Conservation (phyloP, 2,329 filamentous ascomycete species). For the Penicillium sp. region DNA sequence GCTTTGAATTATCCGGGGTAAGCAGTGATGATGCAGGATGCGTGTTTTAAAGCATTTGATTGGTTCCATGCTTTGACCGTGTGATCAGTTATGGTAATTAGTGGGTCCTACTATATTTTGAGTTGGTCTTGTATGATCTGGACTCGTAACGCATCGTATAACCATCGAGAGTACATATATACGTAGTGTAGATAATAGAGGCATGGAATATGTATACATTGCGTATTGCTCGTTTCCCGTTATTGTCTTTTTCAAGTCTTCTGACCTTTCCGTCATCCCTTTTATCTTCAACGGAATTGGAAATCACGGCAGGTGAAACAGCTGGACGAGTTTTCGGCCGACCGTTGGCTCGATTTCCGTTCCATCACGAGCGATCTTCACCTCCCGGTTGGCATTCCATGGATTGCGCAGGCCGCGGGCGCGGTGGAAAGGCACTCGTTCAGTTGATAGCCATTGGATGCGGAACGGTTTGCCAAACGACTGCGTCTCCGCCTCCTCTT, state of each 20-base stretch:
- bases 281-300: no score
- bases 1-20: conserved; percentile 21
- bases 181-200: background rate
- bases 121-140: no score
- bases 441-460: conserved; percentile 83
- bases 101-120: background rate
- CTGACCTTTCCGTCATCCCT: background rate
- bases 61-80: background rate
- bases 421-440: conserved; percentile 78
- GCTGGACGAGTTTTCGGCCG: conserved; percentile 68
- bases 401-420: conserved; percentile 84
- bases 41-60: background rate
- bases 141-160: no score
- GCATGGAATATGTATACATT: conserved; percentile 12
- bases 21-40: background rate
- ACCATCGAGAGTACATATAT: no score
- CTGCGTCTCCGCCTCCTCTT: conserved; percentile 51
- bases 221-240: conserved; percentile 26
- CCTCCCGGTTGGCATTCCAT: conserved; percentile 91
- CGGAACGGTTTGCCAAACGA: conserved; percentile 88
- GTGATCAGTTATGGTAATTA: background rate
- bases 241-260: background rate
- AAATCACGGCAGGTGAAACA: conserved; percentile 60
- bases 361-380: conserved; percentile 92
- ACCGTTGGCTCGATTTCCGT: conserved; percentile 85